These are phyloP conservation scores for Debaryomyces castellii DNA, from an alignment of 805 yeast genomes.

Conservation along the genomic window DNA sequence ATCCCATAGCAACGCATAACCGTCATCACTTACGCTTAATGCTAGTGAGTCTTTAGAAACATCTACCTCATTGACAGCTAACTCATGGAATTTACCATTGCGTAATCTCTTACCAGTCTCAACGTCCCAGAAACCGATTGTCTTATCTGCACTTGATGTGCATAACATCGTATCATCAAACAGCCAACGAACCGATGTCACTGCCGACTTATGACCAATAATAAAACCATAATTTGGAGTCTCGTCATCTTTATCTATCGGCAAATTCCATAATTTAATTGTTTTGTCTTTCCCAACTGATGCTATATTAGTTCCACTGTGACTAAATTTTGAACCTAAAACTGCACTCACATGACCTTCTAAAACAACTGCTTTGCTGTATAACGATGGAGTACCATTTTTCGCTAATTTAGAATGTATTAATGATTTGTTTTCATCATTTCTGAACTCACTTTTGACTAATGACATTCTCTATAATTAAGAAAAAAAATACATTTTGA, in stretches of 20 bases:
- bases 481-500: neutral
- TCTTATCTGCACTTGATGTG: constrained; percentile 60
- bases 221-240: constrained; percentile 45
- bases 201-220: constrained; percentile 62
- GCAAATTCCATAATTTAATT: constrained; percentile 48
- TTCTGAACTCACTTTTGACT: neutral
- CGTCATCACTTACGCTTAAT: constrained; percentile 66
- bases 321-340: constrained; percentile 50
- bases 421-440: neutral
- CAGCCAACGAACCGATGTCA: constrained; percentile 59
- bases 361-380: constrained; percentile 33
- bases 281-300: constrained; percentile 61
- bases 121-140: constrained; percentile 63
- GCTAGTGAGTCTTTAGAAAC: constrained; percentile 28
- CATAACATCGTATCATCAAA: constrained; percentile 39
- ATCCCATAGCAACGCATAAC: constrained; percentile 64
- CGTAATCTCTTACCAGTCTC: constrained; percentile 54
- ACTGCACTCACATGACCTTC: constrained; percentile 58
- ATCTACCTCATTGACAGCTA: constrained; percentile 57
- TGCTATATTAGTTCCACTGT: constrained; percentile 52
- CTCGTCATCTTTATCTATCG: constrained; percentile 20
- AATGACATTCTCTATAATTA: neutral
- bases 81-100: constrained; percentile 52
- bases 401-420: neutral
- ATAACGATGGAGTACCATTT: constrained; percentile 11